Base-by-base conservation (phyloP, 495 filamentous ascomycete genomes). In the Aspergillus sclerotiicarbonarius region DNA sequence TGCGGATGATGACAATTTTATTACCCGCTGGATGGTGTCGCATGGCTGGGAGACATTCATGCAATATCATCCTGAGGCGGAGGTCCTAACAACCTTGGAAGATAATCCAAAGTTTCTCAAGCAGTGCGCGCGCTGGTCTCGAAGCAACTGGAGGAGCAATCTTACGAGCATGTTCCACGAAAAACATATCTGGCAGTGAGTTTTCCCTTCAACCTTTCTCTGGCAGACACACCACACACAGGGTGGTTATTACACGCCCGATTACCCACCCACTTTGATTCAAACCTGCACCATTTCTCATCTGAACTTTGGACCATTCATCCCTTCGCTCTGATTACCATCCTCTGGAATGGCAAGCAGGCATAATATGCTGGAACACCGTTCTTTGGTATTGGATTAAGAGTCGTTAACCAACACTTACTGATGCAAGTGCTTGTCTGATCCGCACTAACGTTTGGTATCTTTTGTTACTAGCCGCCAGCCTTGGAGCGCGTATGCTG, bases 1-100 rank as follows among this genome's bases (percentile, higher is more conserved):
- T 66, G 87, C 87, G 6, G 90, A 91, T 63, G 90, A 93, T 65
- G 90, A 93, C 74, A 92, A 92, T 69, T 92, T 87, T 67, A 86
- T 91, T 47, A 91, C 90, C 6, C 82, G 89, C 21, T 93, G 88
- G 85, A 80, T 91, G 68, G 86, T 90, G 49, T 84, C 83, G 21
- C 84, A 90, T 67, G 79, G 82, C 46, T 90, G 89, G 86, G 84
- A 87, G 66, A 90, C 88, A 15, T 85, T 79, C 71, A 88, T 90
- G 64, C 89, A 93, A 71, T 88, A 89, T 67, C 82, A 89, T 62
- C 78, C 78, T 31, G 83, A 90, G 60, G 86, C 86, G 25, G 84
- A 90, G 68, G 82, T 93, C 48, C 78, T 87, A 68, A 93, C 90
- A 8, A 90, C 86, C 3, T 72, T 91, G 52, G 88, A 92, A 68